Base-by-base conservation (phyloP, 2,329 filamentous ascomycete species). In the Diaporthe nobilis region DNA sequence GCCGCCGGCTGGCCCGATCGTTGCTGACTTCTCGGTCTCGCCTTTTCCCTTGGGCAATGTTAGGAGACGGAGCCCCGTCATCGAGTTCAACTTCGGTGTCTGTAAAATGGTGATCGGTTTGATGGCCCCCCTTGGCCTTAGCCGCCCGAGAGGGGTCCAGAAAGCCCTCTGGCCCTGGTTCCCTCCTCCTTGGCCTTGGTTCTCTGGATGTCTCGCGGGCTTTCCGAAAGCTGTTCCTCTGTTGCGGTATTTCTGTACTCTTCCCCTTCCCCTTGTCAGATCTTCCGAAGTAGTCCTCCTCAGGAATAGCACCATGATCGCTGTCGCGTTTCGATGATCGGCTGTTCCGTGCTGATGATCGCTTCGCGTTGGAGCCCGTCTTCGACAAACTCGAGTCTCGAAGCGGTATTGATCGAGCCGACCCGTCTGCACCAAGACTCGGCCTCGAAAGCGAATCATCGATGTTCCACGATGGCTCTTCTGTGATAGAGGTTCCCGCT, bases 51-150 rank as follows among this genome's bases (percentile, higher is more conserved):
- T 93, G 93, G 22, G 92, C 88, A 10, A 95, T 88, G 1, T 92
- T 88, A 0, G 94, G 93, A 25, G 91, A 93, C 1, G 94, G 93
- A 0, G 94, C 94, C 20, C 91, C 92, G 25, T 94, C 92, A 31
- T 94, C 90, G 3, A 85, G 68, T 13, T 85, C 81, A 25, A 85
- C 83, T 34, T 77, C 76, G n/a, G 76, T 75, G 47, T 77, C 76
- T 22, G 76, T 77, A 15, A 76, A 70, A 28, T 74, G 73, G 37
- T 77, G 75, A 47, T 77, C 75, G 55, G 63, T 67, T 20, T 75
- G 72, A 70, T 71, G 73, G 34, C 51, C 53, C 17, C 70, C 63
- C 57, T 77, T 75, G 42, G 12, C 83, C 80, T 34, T 82, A 79
- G 12, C 81, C 78, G 58, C 82, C 80, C 78, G 81, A 79, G 73